A percentile compares a stretch with the other conserved stretches of the same genome.
These are phyloP conservation scores for Puccinellia tenuiflora DNA, from an alignment of 176 grass and related monocot species.

Conservation along the genomic window DNA sequence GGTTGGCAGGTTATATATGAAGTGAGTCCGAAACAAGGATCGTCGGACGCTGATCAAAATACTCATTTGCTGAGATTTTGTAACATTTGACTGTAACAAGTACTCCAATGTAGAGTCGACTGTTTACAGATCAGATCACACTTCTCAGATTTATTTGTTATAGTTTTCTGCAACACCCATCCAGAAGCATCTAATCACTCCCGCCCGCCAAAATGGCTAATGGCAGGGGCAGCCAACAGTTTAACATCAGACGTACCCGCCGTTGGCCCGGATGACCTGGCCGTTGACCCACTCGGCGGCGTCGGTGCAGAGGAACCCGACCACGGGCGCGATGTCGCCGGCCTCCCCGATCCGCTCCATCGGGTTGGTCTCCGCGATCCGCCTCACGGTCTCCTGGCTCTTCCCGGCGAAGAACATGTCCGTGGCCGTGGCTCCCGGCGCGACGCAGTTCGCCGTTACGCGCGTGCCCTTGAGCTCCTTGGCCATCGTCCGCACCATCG, in stretches of 20 bases:
- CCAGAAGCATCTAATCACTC: background rate
- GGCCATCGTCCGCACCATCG: conserved; percentile 42
- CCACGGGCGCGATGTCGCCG: conserved; percentile 45
- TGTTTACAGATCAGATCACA: background rate
- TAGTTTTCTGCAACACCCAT: background rate
- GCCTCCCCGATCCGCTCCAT: conserved; percentile 39
- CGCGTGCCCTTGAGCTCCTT: conserved; percentile 51
- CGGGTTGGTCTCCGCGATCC: conserved; percentile 14
- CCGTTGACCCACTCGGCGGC: conserved; percentile 60
- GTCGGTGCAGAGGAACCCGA: conserved; percentile 60
- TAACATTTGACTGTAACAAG: background rate
- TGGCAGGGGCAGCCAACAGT: background rate
- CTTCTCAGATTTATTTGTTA: background rate
- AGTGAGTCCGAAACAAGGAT: too few species aligned
- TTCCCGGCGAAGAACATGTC: conserved; percentile 57
- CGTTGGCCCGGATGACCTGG: conserved; percentile 50
- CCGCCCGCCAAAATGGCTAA: conserved; percentile 35
- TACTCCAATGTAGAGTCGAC: too few species aligned
- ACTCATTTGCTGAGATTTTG: background rate
- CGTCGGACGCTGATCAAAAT: background rate
- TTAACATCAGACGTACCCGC: conserved; percentile 15
- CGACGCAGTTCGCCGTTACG: conserved; percentile 52
- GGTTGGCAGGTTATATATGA: too few species aligned
- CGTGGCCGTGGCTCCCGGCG: conserved; percentile 47
- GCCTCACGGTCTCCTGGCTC: conserved; percentile 25